A percentile compares a stretch with the other conserved stretches of the same genome.
These are phyloP conservation scores for Blumeriella jaapii DNA, from an alignment of 2,329 filamentous ascomycete species.

Conservation along the genomic window DNA sequence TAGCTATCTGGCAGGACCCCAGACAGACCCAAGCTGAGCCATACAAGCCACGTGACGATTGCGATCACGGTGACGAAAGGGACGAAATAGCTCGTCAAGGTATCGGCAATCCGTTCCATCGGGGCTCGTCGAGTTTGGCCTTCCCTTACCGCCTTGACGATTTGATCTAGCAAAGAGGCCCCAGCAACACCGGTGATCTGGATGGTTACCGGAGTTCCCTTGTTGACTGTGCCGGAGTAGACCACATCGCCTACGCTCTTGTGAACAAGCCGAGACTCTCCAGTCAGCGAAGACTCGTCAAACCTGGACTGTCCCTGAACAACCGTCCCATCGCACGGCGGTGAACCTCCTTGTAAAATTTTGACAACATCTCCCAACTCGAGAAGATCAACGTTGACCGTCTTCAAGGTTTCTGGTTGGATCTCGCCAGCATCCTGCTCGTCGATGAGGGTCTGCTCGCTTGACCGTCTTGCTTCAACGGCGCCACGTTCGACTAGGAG, in stretches of 20 bases:
- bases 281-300: slow-evolving; percentile 84
- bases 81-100: slow-evolving; percentile 66
- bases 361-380: slow-evolving; percentile 65
- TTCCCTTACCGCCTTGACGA: slow-evolving; percentile 65
- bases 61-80: slow-evolving; percentile 60
- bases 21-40: slow-evolving; percentile 53
- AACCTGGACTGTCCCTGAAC: slow-evolving; percentile 55
- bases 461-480: slow-evolving; percentile 1
- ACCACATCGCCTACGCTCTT: slow-evolving; percentile 54
- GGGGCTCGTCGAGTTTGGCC: slow-evolving; percentile 66
- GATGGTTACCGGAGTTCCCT: slow-evolving; percentile 49
- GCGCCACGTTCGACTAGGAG: slow-evolving; percentile 45
- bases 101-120: slow-evolving; percentile 63
- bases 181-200: slow-evolving; percentile 54
- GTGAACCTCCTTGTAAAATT: slow-evolving; percentile 68
- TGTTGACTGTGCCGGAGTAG: slow-evolving; percentile 66
- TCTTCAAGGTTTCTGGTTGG: slow-evolving; percentile 9
- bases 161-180: slow-evolving; percentile 67
- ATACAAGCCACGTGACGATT: slow-evolving; percentile 58
- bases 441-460: slow-evolving; percentile 1
- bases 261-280: slow-evolving; percentile 56
- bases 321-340: slow-evolving; percentile 69
- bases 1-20: slow-evolving; percentile 46
- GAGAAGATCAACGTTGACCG: slow-evolving; percentile 41
- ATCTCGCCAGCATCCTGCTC: slow-evolving; percentile 1